Conservation (phyloP, 2,329 filamentous ascomycete species). For the Arachnopeziza araneosa region DNA sequence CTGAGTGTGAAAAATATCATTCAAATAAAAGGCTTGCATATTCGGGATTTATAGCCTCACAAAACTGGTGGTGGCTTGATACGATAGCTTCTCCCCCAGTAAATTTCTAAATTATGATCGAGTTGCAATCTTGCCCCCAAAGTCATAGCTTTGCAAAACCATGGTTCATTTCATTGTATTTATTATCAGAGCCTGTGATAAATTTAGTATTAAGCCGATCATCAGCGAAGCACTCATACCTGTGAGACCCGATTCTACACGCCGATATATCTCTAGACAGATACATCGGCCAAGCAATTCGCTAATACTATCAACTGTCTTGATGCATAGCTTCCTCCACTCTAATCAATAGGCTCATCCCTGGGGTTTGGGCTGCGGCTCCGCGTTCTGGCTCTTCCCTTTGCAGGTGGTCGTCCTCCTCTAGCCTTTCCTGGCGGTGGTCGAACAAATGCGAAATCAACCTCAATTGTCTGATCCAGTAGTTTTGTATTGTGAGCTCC, state of each 20-base stretch:
- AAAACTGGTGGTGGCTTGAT: no score
- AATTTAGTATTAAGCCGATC: background rate
- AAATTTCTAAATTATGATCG: background rate
- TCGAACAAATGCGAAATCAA: conserved; percentile 81
- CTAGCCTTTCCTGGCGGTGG: conserved; percentile 61
- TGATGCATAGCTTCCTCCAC: background rate
- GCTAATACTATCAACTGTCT: background rate
- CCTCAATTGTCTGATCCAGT: conserved; percentile 72
- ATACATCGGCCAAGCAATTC: background rate
- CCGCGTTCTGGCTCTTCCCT: conserved; percentile 29
- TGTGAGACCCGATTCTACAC: background rate
- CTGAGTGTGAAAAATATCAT: no score
- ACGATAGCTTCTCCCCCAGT: background rate
- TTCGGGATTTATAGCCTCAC: no score
- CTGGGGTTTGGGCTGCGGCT: conserved; percentile 28
- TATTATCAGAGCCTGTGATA: background rate
- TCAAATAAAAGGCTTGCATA: no score
- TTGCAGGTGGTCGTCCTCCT: conserved; percentile 29
- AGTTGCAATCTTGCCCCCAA: background rate
- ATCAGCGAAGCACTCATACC: background rate
- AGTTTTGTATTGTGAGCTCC: conserved; percentile 72
- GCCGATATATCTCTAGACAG: background rate
- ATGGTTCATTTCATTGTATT: background rate
- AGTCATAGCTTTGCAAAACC: background rate
- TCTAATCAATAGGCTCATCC: conserved; percentile 14